Evolutionary conservation across 305 asterid species (phyloP).

Genomic region (Ilex paraguariensis): DNA sequence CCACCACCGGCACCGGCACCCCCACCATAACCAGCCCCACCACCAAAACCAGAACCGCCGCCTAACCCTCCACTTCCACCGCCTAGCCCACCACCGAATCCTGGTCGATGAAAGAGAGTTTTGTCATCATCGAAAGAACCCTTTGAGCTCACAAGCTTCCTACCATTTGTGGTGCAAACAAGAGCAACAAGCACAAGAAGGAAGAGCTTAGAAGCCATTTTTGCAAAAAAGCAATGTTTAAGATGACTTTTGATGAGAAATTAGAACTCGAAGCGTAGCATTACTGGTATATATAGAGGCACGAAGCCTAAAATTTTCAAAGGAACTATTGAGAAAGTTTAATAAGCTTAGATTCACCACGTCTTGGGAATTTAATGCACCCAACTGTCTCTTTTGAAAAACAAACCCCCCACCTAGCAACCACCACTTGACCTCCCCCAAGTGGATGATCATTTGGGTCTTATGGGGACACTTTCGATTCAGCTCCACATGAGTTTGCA

Average conservation of each 20-base stretch:
- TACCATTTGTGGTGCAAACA: conserved; percentile 4
- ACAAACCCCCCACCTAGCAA: background rate
- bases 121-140: conserved; percentile 4
- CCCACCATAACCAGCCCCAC: conserved; percentile 5
- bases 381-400: conserved; percentile 6
- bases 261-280: background rate
- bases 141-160: conserved; percentile 5
- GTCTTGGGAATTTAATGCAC: conserved; percentile 14
- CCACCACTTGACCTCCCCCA: background rate
- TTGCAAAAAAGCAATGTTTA: background rate
- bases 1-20: background rate
- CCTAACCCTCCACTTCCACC: conserved; percentile 6
- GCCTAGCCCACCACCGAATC: conserved; percentile 14
- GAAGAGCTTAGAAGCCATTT: conserved; percentile 8
- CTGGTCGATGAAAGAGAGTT: conserved; percentile 2
- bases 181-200: conserved; percentile 6
- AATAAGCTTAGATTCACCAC: background rate
- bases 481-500: too few relatives aligned
- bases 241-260: background rate
- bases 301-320: conserved; percentile 6
- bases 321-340: conserved; percentile 13
- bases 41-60: conserved; percentile 8
- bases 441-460: too few relatives aligned
- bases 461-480: too few relatives aligned
- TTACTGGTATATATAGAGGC: background rate